Conservation (phyloP, 805 yeast genomes). For the Komagataella pseudopastoris region DNA sequence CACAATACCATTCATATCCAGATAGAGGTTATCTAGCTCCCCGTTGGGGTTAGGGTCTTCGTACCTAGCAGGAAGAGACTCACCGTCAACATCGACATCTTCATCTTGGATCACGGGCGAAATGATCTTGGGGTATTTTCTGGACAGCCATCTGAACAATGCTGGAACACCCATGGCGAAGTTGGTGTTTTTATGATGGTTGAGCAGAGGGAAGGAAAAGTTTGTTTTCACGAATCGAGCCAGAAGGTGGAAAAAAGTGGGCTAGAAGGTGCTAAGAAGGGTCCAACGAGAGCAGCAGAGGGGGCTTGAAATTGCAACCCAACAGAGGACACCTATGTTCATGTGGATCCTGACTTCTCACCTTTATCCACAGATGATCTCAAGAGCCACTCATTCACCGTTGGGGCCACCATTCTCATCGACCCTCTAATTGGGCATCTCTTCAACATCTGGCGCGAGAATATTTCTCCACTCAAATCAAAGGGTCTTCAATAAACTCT, state of each 20-base stretch:
- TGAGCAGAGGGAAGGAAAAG: not conserved
- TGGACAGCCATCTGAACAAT: conserved; percentile 88
- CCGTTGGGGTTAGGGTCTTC: conserved; percentile 84
- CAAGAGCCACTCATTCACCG: not conserved
- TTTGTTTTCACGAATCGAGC: not conserved
- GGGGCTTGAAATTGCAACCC: not conserved
- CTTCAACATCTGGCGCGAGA: not conserved
- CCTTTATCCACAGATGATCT: too few relatives aligned
- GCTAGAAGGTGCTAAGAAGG: not conserved
- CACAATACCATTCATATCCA: conserved; percentile 98
- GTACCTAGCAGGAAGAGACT: conserved; percentile 44
- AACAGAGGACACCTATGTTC: not conserved
- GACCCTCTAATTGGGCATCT: too few relatives aligned
- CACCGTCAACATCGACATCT: conserved; percentile 42
- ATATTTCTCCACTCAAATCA: not conserved
- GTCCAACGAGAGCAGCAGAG: not conserved
- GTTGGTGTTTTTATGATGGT: not conserved
- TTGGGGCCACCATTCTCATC: too few relatives aligned
- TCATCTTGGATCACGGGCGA: conserved; percentile 79
- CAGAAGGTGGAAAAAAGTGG: not conserved
- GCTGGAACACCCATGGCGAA: conserved; percentile 71
- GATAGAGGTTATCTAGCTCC: conserved; percentile 82
- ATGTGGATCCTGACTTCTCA: too few relatives aligned
- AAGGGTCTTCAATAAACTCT: not conserved
- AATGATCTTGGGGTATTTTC: conserved; percentile 87